Conservation (phyloP, 1,284 basidiomycete species). For the Ustilago shanxiensis region DNA sequence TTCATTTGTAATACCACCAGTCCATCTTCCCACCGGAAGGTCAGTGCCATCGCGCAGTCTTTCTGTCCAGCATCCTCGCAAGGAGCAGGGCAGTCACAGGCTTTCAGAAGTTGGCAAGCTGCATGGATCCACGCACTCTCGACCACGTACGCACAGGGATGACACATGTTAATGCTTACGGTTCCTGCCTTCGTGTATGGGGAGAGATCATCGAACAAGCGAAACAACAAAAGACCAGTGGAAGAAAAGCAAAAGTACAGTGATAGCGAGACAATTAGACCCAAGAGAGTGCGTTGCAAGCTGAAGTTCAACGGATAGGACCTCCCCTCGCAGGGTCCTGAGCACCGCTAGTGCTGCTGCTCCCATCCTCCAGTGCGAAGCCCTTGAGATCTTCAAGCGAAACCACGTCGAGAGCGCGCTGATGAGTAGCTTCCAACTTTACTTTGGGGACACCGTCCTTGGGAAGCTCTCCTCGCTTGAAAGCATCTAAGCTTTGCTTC, state of each 20-base stretch:
- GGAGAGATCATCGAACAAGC: neutral
- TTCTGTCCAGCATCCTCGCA: no score
- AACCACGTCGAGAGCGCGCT: conserved; percentile 43
- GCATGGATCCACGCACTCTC: no score
- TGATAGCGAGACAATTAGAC: conserved; percentile 2
- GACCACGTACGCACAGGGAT: no score
- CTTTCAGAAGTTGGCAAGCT: neutral
- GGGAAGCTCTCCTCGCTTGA: conserved; percentile 83
- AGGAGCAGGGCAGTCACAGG: neutral
- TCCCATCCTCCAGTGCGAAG: conserved; percentile 33
- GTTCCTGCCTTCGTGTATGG: conserved; percentile 5
- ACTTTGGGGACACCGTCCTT: conserved; percentile 54
- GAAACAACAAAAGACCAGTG: neutral
- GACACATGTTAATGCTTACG: neutral
- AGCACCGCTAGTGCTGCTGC: neutral
- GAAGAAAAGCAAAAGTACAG: neutral
- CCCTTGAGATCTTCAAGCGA: conserved; percentile 45
- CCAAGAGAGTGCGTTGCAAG: neutral
- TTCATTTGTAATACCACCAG: conserved; percentile 15
- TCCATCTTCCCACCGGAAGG: neutral
- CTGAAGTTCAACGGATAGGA: conserved; percentile 31
- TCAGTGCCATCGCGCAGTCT: no score
- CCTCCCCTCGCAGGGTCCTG: conserved; percentile 39
- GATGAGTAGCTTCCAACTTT: conserved; percentile 54
- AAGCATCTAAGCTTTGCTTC: conserved; percentile 82